Base-by-base conservation (phyloP, 768 basidiomycete species). In the Hysterangium stoloniferum region DNA sequence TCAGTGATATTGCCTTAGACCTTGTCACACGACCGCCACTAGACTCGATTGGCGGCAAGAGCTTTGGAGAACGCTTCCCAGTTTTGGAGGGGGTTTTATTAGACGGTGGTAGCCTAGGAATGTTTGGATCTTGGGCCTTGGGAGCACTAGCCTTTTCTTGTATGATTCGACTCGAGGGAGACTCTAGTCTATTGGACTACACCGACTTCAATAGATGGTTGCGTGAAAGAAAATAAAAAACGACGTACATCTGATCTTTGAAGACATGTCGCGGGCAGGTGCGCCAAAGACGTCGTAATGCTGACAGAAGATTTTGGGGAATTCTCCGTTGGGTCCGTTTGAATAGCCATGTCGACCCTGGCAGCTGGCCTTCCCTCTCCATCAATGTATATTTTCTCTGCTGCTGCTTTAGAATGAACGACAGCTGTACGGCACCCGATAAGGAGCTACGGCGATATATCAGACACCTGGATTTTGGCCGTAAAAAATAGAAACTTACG, bases 381-480 rank as follows among this genome's bases (percentile, higher is more conserved):
- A 19, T 51, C 49, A 37, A 51, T 42, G 13, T 19, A 19, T 9
- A 9, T 17, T 9, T 9, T 17, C 12, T 15, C 19, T 22, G 40
- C 38, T 13, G 27, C 33, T 6, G 7, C n/a, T 48, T 4, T 27
- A 19, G 19, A 36, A 24, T 38, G 47, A 4, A 51, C 41, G 29
- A 42, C 17, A 24, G 49, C 38, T 20, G 49, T 51, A 13, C 38
- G 49, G 31, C 37, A 41, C 22, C 27, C 49, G 32, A 51, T 27
- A 12, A 51, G 49, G 19, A 51, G 40, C 49, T 51, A 40, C 7
- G n/a, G 20, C 29, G 9, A 32, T n/a, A 45, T n/a, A n/a, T n/a
- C n/a, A n/a, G n/a, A n/a, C n/a, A n/a, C n/a, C n/a, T n/a, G n/a
- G n/a, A n/a, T n/a, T n/a, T n/a, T n/a, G 24, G 24, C n/a, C 20